These are phyloP conservation scores for Metarhizium rileyi DNA, from an alignment of 2,329 filamentous ascomycete genomes.

Conservation along the genomic window DNA sequence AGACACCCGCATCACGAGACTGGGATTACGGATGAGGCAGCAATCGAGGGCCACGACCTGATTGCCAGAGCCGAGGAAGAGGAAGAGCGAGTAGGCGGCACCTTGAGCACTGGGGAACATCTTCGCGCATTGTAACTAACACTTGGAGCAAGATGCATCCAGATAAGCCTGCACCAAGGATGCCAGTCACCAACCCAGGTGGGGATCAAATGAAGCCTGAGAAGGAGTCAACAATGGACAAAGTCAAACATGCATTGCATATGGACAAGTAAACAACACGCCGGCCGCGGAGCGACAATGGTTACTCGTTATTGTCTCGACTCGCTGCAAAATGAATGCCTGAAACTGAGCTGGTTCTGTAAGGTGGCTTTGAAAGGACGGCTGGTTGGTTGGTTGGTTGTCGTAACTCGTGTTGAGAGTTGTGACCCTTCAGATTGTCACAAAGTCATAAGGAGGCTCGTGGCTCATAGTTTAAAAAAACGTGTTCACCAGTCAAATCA, in stretches of 20 bases:
- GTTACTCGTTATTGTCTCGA: not conserved
- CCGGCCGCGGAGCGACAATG: not conserved
- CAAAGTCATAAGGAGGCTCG: no score
- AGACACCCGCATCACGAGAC: not conserved
- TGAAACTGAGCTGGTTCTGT: no score
- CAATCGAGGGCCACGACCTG: not conserved
- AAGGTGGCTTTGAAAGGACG: no score
- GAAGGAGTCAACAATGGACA: constrained; percentile 1
- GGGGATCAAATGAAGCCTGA: not conserved
- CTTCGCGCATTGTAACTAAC: not conserved
- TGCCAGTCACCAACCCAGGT: not conserved
- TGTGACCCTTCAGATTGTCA: no score
- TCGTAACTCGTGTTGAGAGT: no score
- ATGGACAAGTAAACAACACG: not conserved
- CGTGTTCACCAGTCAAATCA: no score
- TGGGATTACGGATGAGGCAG: not conserved
- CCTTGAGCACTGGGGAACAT: not conserved
- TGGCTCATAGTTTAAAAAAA: no score
- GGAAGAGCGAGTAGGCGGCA: not conserved
- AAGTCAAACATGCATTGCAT: not conserved
- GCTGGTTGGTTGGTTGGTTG: no score
- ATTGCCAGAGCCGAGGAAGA: constrained; percentile 1
- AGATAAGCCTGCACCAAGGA: not conserved
- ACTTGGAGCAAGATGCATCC: not conserved
- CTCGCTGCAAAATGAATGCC: no score